Evolutionary conservation across 148 eudicot genomes (phyloP).

Genomic region (Fagopyrum tataricum): DNA sequence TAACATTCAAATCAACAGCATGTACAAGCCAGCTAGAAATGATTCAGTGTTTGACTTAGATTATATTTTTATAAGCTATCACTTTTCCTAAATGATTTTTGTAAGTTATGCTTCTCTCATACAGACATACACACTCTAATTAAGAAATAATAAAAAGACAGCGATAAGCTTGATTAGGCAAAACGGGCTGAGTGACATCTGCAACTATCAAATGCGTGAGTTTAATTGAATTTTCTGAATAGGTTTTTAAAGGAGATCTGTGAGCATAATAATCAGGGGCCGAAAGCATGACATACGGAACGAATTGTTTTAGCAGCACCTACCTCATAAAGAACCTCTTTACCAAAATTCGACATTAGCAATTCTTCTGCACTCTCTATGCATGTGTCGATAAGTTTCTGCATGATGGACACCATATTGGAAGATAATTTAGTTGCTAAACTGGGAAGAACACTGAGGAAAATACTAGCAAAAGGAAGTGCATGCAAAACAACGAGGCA

Average conservation of each 20-base stretch:
- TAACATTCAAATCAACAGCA: background rate
- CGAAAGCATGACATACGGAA: background rate
- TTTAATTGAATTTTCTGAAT: background rate
- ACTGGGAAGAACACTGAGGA: background rate
- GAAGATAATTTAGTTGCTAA: background rate
- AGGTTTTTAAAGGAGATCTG: background rate
- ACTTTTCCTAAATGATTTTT: too few species aligned
- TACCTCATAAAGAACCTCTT: conserved; percentile 89
- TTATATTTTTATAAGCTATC: too few species aligned
- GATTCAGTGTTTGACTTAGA: background rate
- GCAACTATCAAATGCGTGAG: background rate
- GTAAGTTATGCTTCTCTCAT: background rate
- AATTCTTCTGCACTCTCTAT: conserved; percentile 59
- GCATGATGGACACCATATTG: conserved; percentile 18
- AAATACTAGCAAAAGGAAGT: too few species aligned
- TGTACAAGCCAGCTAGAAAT: background rate
- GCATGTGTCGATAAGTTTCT: conserved; percentile 77
- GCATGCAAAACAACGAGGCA: too few species aligned
- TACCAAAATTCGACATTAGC: conserved; percentile 76
- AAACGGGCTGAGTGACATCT: too few species aligned
- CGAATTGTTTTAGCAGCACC: conserved; percentile 28
- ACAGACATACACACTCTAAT: background rate
- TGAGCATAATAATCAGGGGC: background rate
- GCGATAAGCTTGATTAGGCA: background rate
- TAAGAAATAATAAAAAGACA: background rate